These are phyloP conservation scores for Suillus hirtellus DNA, from an alignment of 768 basidiomycete genomes.

Conservation along the genomic window DNA sequence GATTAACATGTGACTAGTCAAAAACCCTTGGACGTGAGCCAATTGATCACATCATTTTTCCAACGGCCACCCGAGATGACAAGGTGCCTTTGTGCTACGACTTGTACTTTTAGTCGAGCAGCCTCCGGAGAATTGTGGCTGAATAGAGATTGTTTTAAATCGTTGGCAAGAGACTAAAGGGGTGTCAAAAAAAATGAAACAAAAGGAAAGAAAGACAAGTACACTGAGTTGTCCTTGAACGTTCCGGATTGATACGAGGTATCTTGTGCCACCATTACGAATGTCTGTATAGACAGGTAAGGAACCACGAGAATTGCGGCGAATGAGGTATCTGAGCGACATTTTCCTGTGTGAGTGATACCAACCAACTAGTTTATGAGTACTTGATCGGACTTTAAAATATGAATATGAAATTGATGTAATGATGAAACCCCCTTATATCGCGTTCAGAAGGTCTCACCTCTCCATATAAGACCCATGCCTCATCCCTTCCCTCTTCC, in stretches of 20 bases:
- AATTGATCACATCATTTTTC: constrained; percentile 61
- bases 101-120: constrained; percentile 47
- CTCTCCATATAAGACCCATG: background rate
- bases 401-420: background rate
- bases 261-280: constrained; percentile 62
- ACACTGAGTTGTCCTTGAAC: constrained; percentile 65
- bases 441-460: background rate
- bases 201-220: constrained; percentile 25
- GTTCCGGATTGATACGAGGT: constrained; percentile 62
- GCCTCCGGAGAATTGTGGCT: constrained; percentile 45
- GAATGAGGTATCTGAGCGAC: constrained; percentile 33
- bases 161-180: constrained; percentile 56
- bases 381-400: no score
- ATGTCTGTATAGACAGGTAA: constrained; percentile 78
- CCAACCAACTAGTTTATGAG: no score
- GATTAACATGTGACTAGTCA: constrained; percentile 27
- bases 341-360: no score
- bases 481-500: background rate
- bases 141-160: constrained; percentile 56
- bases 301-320: constrained; percentile 64
- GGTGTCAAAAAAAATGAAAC: constrained; percentile 6
- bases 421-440: background rate
- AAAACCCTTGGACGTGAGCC: constrained; percentile 68
- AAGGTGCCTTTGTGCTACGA: constrained; percentile 52
- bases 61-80: constrained; percentile 62